These are phyloP conservation scores for Xenoacremonium recifei DNA, from an alignment of 2,329 filamentous ascomycete genomes.

Conservation along the genomic window DNA sequence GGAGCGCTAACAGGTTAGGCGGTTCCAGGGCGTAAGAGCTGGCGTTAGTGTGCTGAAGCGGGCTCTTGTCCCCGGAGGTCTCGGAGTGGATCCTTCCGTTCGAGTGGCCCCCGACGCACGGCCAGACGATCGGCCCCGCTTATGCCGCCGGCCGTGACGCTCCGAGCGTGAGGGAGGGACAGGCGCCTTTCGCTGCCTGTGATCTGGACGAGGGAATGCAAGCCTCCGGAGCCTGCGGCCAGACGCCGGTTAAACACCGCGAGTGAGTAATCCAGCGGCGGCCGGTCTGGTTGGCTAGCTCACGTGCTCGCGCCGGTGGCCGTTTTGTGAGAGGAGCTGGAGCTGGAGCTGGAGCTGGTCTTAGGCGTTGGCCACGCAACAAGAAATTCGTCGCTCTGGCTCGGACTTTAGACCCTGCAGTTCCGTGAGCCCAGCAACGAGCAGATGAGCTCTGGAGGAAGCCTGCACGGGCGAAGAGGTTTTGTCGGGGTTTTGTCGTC, in stretches of 20 bases:
- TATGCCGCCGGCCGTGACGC: conserved; percentile 12
- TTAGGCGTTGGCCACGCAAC: conserved; percentile 17
- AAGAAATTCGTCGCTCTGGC: conserved; percentile 12
- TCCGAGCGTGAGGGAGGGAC: too few relatives aligned
- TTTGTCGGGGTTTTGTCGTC: background rate
- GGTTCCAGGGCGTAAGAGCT: background rate
- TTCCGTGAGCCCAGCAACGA: conserved; percentile 21
- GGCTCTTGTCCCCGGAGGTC: conserved; percentile 1
- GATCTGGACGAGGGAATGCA: conserved; percentile 3
- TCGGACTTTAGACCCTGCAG: conserved; percentile 16
- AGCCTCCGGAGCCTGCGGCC: background rate
- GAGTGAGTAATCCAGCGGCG: conserved; percentile 9
- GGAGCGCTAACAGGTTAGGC: too few relatives aligned
- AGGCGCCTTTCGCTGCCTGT: background rate
- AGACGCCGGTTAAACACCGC: background rate
- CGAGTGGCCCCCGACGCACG: background rate
- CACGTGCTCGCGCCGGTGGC: conserved; percentile 8
- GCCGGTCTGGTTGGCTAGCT: conserved; percentile 2
- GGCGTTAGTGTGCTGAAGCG: conserved; percentile 2
- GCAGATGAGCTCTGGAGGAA: background rate
- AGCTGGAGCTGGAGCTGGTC: background rate
- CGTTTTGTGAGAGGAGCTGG: conserved; percentile 1
- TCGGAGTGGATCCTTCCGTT: conserved; percentile 6
- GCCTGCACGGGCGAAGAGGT: conserved; percentile 14
- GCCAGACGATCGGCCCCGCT: background rate